Base-by-base conservation (phyloP, 176 grass and related monocot species). In the Carex littledalei region DNA sequence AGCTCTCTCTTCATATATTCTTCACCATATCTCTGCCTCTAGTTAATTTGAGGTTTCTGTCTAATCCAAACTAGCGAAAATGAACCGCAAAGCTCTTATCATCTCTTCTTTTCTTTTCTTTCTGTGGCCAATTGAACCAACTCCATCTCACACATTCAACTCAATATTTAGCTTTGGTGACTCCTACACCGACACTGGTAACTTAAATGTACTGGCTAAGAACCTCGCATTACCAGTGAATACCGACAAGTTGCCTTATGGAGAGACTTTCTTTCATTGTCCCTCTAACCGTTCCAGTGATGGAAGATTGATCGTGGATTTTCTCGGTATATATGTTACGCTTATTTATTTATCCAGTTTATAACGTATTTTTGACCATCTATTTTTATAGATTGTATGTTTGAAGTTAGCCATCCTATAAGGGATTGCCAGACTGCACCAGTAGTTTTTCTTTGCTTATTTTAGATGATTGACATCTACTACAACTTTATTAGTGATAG, bases 121-220 rank as follows among this genome's bases (percentile, higher is more conserved):
- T 64, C 14, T 83, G 59, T 67, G 13, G 50, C 49, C 2, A 47
- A 52, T 31, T 4, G 35, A 47, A 8, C 80, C 17, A 8, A 11
- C 61, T 0, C 11, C 24, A 14, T 85, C 91, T 54, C 91, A 86
- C 69, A 65, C 66, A 82, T 97, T 91, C 79, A 88, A 90, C 20
- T 86, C 91, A n/a, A 88, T 92, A 34, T 97, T 81, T 84, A 97
- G 88, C 90, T 92, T 97, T 53, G 94, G 94, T 0, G 91, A 97
- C 79, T 94, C 91, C 52, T 90, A 93, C 72, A 87, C 94, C 66
- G 89, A 97, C 86, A 91, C 94, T 74, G 94, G 89, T 55, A 97
- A 97, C 84, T 75, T 94, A 73, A 86, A 87, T 79, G 47, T 84
- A 8, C 41, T 74, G 34, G 85, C 81, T 16, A 83, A 83, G 81